Conservation (phyloP, 75 land plant species). For the Picea glauca region DNA sequence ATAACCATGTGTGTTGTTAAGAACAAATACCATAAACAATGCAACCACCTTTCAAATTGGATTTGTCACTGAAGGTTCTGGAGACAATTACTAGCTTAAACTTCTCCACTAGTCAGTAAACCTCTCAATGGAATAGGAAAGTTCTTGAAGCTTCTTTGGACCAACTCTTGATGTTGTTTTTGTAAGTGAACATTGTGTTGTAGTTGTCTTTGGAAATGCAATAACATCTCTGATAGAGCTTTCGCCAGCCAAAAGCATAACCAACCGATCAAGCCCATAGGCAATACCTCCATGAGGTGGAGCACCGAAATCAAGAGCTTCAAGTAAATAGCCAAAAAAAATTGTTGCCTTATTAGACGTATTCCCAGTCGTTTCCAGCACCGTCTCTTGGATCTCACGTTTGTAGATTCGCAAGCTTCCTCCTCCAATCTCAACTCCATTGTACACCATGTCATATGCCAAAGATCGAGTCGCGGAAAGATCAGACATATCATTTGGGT, state of each 20-base stretch:
- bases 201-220: constrained; percentile 93
- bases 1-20: neutral
- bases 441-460: constrained; percentile 95
- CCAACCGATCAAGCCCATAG: constrained; percentile 88
- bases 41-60: neutral
- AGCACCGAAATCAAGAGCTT: constrained; percentile 91
- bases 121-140: constrained; percentile 23
- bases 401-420: constrained; percentile 88
- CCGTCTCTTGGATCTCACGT: constrained; percentile 80
- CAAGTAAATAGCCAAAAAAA: constrained; percentile 91
- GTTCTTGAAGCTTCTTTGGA: constrained; percentile 66
- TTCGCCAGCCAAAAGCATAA: constrained; percentile 91
- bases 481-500: constrained; percentile 86
- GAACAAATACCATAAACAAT: neutral
- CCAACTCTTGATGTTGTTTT: constrained; percentile 78
- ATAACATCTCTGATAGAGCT: constrained; percentile 96
- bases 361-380: constrained; percentile 77
- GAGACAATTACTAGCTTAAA: neutral
- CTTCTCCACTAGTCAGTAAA: neutral
- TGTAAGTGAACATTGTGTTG: constrained; percentile 89
- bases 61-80: neutral
- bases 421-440: constrained; percentile 97
- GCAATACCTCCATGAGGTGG: constrained; percentile 99
- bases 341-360: constrained; percentile 81
- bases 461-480: constrained; percentile 79